These are phyloP conservation scores for Rhizopogon vesiculosus DNA, from an alignment of 768 basidiomycete species.

Conservation along the genomic window DNA sequence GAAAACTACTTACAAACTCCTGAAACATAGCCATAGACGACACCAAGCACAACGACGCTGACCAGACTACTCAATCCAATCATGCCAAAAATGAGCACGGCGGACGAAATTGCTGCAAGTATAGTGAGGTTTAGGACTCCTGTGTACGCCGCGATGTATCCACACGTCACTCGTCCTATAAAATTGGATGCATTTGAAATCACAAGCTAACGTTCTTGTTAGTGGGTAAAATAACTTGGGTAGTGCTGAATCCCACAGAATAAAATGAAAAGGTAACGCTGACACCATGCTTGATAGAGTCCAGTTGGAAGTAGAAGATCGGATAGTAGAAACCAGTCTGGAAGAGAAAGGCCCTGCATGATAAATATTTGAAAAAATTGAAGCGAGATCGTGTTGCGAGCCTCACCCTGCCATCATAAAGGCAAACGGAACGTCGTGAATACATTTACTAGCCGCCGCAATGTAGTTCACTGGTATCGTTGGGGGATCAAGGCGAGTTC, in stretches of 20 bases:
- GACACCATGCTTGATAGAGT: constrained; percentile 41
- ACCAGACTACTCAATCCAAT: constrained; percentile 30
- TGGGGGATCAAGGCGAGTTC: constrained; percentile 31
- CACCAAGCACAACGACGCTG: constrained; percentile 31
- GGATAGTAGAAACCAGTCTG: constrained; percentile 41
- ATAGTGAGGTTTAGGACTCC: constrained; percentile 40
- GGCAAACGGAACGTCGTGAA: not conserved
- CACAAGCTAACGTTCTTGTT: constrained; percentile 16
- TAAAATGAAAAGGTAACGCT: constrained; percentile 42
- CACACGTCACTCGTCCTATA: constrained; percentile 27
- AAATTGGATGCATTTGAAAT: constrained; percentile 25
- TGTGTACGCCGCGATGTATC: constrained; percentile 25
- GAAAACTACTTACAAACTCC: too few species aligned
- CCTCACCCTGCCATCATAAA: not conserved
- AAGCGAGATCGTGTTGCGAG: not conserved
- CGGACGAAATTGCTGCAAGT: constrained; percentile 23
- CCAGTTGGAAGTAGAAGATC: constrained; percentile 48
- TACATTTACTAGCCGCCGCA: not conserved
- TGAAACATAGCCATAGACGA: too few species aligned
- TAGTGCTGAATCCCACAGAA: constrained; percentile 26
- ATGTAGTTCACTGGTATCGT: constrained; percentile 6
- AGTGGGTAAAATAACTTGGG: not conserved
- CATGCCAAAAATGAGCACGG: constrained; percentile 35
- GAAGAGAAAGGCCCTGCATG: constrained; percentile 7
- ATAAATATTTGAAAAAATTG: not conserved